These are phyloP conservation scores for Eucalyptus curtisii DNA, from an alignment of 345 rosid genomes.

Conservation along the genomic window DNA sequence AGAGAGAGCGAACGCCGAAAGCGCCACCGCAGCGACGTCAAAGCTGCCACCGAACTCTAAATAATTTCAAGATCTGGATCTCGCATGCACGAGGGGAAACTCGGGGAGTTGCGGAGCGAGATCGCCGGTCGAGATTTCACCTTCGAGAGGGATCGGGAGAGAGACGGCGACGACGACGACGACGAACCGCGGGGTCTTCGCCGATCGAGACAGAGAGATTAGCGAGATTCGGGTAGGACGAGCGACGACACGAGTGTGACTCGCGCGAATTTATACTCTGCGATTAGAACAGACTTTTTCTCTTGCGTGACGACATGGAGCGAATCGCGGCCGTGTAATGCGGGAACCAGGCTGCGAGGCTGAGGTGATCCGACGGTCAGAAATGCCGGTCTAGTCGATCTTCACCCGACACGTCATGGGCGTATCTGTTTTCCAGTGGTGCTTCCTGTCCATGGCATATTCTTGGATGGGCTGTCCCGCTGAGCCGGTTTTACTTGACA, in stretches of 20 bases:
- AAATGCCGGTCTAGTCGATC: neutral
- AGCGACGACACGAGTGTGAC: neutral
- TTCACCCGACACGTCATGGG: neutral
- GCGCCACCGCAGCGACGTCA: neutral
- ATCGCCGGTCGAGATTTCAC: neutral
- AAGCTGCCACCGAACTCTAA: neutral
- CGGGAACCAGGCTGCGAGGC: neutral
- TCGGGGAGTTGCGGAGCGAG: neutral
- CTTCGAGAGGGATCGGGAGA: neutral
- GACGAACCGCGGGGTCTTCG: neutral
- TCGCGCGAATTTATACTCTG: neutral
- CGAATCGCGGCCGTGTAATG: neutral
- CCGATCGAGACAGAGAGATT: neutral
- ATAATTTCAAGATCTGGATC: neutral
- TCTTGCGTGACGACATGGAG: neutral
- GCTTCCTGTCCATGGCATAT: neutral
- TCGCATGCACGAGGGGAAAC: neutral
- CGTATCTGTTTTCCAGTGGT: neutral
- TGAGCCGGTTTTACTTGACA: too few relatives aligned
- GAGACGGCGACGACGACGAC: neutral
- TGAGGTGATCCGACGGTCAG: neutral
- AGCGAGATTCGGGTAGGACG: neutral
- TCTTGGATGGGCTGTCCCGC: neutral
- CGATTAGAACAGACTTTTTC: neutral
- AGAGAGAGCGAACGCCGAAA: neutral